Base-by-base conservation (phyloP, 2,329 filamentous ascomycete genomes). In the Calonectria ilicicola region DNA sequence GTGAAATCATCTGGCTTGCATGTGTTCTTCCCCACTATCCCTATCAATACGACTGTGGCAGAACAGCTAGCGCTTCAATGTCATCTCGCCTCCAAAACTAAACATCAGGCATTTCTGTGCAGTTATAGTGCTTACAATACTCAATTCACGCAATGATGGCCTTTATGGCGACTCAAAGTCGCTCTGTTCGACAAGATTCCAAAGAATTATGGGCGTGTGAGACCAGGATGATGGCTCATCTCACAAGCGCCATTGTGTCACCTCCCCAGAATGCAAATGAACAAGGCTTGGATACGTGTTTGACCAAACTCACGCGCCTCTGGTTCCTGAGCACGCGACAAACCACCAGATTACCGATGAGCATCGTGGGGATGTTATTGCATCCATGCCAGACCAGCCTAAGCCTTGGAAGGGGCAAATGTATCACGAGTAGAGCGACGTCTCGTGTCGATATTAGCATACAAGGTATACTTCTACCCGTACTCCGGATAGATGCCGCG, bases 301-400 rank as follows among this genome's bases (percentile, higher is more conserved):
- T 56, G 29, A 29, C 68, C 53, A 65, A 64, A 53, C 44, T 58
- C 51, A 65, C 53, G 35, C 47, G 53, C 65, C 38, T 70, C 53
- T 26, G 53, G 74, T 65, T 69, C 64, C 42, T 64, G 40, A 44
- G 68, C 65, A 71, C 46, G 65, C 63, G 67, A 77, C 58, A 60
- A 70, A 76, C 69, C 47, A 68, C 38, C 38, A 71, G 66, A 72
- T 77, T 78, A 62, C 67, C 68, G 66, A 74, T 26, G 49, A 64
- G 60, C 53, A 40, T 60, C 69, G 65, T 60, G 72, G 72, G 49
- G 65, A 65, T 26, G 26, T 38, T 71, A 42, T 67, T 42, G 40
- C 56, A 64, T 56, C 69, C 56, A 71, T 64, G 56, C 46, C 49
- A 32, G 64, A 47, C 46, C 49, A 32, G 64, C 46, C n/a, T 68